A percentile compares a stretch with the other conserved stretches of the same genome.
Evolutionary conservation across 371 early-diverging fungal species (phyloP).

Genomic region (Cokeromyces recurvatus): DNA sequence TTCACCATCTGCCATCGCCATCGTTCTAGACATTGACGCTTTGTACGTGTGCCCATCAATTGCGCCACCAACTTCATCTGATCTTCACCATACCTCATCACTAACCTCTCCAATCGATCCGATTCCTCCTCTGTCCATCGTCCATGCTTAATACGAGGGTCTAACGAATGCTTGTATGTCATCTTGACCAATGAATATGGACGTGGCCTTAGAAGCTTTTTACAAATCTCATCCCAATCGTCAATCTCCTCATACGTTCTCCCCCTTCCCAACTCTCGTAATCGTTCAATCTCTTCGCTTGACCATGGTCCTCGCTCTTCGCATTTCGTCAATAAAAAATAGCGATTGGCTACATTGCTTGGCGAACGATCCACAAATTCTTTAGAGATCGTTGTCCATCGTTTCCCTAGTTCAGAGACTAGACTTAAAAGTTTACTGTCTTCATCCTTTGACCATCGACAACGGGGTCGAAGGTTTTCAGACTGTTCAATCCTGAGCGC

Average conservation of each 20-base stretch:
- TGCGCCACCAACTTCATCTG: conserved; percentile 14
- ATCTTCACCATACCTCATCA: conserved; percentile 9
- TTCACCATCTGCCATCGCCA: conserved; percentile 29
- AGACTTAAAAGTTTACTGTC: conserved; percentile 14
- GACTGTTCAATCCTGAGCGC: not conserved
- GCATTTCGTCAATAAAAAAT: conserved; percentile 3
- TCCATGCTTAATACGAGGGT: conserved; percentile 31
- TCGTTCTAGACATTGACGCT: conserved; percentile 36
- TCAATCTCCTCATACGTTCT: not conserved
- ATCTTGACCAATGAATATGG: conserved; percentile 15
- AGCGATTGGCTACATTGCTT: conserved; percentile 14
- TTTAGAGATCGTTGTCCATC: conserved; percentile 19
- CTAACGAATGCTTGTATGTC: conserved; percentile 21
- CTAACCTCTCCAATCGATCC: conserved; percentile 4
- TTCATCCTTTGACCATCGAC: conserved; percentile 28
- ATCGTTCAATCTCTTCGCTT: conserved; percentile 15
- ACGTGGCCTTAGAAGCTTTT: conserved; percentile 16
- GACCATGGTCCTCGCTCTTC: conserved; percentile 26
- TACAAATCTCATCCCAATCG: conserved; percentile 25
- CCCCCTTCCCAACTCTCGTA: conserved; percentile 14
- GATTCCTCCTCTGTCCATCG: conserved; percentile 31
- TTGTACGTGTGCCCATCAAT: conserved; percentile 21
- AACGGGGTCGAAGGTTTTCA: conserved; percentile 7
- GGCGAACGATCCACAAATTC: conserved; percentile 20
- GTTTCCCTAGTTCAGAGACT: not conserved